A percentile compares a stretch with the other conserved stretches of the same genome.
These are phyloP conservation scores for Aegilops umbellulata DNA, from an alignment of 176 grass and related monocot species.

Conservation along the genomic window DNA sequence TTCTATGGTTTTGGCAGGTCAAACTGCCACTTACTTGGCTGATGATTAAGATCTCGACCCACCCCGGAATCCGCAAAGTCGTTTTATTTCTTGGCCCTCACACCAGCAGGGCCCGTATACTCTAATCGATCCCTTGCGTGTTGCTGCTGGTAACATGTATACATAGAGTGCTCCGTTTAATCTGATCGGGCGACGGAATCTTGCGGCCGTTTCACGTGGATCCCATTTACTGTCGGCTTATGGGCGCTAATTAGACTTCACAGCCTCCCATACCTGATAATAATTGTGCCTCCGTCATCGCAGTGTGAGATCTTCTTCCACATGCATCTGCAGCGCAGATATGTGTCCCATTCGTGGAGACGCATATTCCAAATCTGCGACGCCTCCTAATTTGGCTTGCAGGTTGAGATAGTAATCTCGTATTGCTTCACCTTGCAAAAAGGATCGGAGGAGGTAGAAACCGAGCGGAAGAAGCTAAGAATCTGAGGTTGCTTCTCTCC, in stretches of 20 bases:
- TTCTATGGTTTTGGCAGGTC: not conserved
- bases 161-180: not conserved
- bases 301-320: slow-evolving; percentile 7
- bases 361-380: not conserved
- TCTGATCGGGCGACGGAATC: not conserved
- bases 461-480: not conserved
- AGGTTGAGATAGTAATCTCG: not conserved
- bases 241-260: slow-evolving; percentile 14
- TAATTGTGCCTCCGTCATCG: not conserved
- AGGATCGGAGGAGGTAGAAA: not conserved
- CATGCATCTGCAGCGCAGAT: not conserved
- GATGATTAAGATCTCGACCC: not conserved
- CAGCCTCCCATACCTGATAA: not conserved
- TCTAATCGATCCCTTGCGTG: not conserved
- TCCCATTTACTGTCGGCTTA: slow-evolving; percentile 7
- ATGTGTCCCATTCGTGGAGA: not conserved
- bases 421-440: not conserved
- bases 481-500: not conserved
- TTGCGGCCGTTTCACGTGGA: not conserved
- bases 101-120: not conserved
- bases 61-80: not conserved
- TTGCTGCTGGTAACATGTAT: not conserved
- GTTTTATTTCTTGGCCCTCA: slow-evolving; percentile 3
- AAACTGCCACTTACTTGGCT: not conserved
- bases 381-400: not conserved